Percentiles rank a stretch among this genome's conserved stretches.
Evolutionary conservation across 1,139 yeast species (phyloP).

Genomic region (Geotrichum klebahnii): DNA sequence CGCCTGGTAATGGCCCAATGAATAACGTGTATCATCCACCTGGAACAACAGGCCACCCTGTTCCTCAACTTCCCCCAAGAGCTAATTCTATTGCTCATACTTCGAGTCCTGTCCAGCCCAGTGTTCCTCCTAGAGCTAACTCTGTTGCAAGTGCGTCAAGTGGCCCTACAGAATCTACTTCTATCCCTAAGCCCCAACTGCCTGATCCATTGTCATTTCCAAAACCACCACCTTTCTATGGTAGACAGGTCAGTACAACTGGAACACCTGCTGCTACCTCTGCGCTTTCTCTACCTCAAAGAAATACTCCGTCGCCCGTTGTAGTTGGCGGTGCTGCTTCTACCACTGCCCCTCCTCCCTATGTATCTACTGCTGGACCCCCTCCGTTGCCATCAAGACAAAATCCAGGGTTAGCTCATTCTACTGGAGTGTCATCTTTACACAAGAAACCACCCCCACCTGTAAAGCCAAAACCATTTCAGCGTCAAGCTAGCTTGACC

Average conservation of each 20-base stretch:
- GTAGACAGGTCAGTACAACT: constrained; percentile 7
- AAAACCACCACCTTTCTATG: constrained; percentile 17
- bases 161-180: constrained; percentile 6
- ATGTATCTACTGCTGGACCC: background rate
- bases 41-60: constrained; percentile 8
- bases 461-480: constrained; percentile 14
- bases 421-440: background rate
- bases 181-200: constrained; percentile 17
- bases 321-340: background rate
- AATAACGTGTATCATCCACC: background rate
- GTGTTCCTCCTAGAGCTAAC: background rate
- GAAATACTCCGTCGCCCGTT: constrained; percentile 10
- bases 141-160: background rate
- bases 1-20: constrained; percentile 14
- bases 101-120: background rate
- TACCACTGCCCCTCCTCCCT: constrained; percentile 2
- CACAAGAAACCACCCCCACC: constrained; percentile 20
- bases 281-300: constrained; percentile 4
- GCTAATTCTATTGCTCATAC: constrained; percentile 5
- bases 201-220: constrained; percentile 22
- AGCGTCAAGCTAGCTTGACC: constrained; percentile 1
- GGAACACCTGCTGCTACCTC: no score
- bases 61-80: constrained; percentile 14
- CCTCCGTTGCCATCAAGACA: constrained; percentile 4
- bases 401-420: background rate